Evolutionary conservation across 345 rosid species (phyloP), one percentile per base, ranked within the genome.

Genomic region (Physaria fendleri): DNA sequence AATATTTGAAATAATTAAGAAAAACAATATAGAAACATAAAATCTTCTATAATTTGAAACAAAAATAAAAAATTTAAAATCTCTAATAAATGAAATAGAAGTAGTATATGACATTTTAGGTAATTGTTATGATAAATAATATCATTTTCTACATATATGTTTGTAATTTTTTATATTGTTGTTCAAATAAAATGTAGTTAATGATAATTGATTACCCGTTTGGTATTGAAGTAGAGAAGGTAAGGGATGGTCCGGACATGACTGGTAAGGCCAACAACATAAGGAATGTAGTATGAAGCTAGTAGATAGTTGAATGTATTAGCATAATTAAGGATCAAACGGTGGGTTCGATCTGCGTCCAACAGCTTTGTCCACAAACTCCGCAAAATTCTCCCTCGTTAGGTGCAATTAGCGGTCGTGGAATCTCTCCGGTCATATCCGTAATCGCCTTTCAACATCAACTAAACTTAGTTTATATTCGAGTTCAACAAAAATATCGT

Each of bases 231-330:
- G 28, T 48, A 48, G 65, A 8, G 39, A 4, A 90, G 81, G 56
- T 57, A 8, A 4, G 95, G 97, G 34, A 59, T 80, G 42, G 80
- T 50, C 9, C 90, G 92, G 0, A 82, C 92, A 30, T 90, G 87
- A 38, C 88, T 88, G 1, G 42, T 73, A 11, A 87, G 79, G 8
- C 95, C n/a, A n/a, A n/a, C 93, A 23, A 84, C 86, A 6, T 87
- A 82, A 39, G 95, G 97, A 35, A 86, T 48, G 9, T 72, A 23
- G 35, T 87, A 90, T 1, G 74, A 39, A 6, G 88, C 85, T 54
- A 90, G 51, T 18, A 86, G 70, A 77, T 52, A 87, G 69, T 82
- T 78, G 66, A 56, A 11, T 2, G 83, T 20, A 54, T 72, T 74
- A 8, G 38, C 46, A 43, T n/a, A n/a, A n/a, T n/a, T 87, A 90